Evolutionary conservation across 257 asterid genomes (phyloP).

Genomic region (Nicotiana attenuata): DNA sequence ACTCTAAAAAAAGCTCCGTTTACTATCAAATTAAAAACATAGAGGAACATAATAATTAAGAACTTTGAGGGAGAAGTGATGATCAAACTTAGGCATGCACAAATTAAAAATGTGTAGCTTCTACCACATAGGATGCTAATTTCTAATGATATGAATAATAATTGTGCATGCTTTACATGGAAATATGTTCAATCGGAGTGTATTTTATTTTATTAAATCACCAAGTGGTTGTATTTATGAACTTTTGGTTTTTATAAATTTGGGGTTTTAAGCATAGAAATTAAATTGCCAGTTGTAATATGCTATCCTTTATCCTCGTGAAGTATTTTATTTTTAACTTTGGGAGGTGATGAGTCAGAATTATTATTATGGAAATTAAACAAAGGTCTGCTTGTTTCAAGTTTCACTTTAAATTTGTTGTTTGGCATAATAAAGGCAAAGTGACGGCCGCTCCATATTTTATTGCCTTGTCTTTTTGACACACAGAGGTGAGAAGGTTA

Average conservation of each 20-base stretch:
- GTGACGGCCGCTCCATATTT: neutral
- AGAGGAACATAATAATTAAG: too few relatives aligned
- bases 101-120: neutral
- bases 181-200: neutral
- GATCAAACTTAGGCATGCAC: too few relatives aligned
- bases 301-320: neutral
- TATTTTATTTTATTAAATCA: neutral
- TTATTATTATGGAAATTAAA: neutral
- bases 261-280: neutral
- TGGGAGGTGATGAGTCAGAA: neutral
- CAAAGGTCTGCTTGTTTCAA: neutral
- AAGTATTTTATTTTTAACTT: neutral
- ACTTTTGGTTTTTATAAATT: neutral
- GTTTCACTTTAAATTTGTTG: conserved; percentile 3
- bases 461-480: neutral
- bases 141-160: neutral
- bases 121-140: neutral
- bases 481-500: neutral
- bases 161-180: neutral
- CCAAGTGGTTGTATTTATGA: neutral
- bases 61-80: too few relatives aligned
- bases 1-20: too few relatives aligned
- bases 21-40: too few relatives aligned
- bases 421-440: neutral
- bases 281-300: conserved; percentile 13